Evolutionary conservation across 2,329 filamentous ascomycete species (phyloP).

Genomic region (Helotiales sp.): DNA sequence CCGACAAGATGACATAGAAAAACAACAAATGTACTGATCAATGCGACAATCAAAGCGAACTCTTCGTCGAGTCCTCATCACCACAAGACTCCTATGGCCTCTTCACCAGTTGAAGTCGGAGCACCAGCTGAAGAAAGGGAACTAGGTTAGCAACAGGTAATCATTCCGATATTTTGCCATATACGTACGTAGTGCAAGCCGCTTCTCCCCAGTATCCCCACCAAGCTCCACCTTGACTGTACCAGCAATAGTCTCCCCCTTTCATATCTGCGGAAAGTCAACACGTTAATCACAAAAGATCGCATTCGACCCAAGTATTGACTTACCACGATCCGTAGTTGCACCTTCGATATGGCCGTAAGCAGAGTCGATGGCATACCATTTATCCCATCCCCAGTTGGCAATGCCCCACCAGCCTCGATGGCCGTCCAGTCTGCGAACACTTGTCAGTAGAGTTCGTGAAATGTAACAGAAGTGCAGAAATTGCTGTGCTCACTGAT

Average conservation of each 20-base stretch:
- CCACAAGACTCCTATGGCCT: no score
- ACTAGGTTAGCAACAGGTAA: not conserved
- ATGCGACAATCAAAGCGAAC: no score
- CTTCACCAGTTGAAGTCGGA: not conserved
- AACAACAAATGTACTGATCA: no score
- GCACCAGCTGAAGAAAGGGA: not conserved
- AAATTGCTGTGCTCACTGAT: no score
- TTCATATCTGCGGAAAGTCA: not conserved
- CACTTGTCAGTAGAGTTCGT: not conserved
- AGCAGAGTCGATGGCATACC: not conserved
- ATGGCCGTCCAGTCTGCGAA: not conserved
- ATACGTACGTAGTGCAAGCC: not conserved
- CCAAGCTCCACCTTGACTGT: not conserved
- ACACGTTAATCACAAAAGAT: no score
- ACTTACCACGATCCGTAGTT: not conserved
- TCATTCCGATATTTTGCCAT: not conserved
- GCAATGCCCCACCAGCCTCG: not conserved
- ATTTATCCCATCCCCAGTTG: constrained; percentile 1
- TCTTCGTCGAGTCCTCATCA: not conserved
- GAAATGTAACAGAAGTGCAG: no score
- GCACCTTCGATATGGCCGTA: not conserved
- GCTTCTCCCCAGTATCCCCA: not conserved
- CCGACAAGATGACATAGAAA: no score
- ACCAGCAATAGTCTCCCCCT: constrained; percentile 1
- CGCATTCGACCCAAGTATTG: no score